Conservation (phyloP, 352 stramenopile genomes). For the Globisporangium recalcitrans region DNA sequence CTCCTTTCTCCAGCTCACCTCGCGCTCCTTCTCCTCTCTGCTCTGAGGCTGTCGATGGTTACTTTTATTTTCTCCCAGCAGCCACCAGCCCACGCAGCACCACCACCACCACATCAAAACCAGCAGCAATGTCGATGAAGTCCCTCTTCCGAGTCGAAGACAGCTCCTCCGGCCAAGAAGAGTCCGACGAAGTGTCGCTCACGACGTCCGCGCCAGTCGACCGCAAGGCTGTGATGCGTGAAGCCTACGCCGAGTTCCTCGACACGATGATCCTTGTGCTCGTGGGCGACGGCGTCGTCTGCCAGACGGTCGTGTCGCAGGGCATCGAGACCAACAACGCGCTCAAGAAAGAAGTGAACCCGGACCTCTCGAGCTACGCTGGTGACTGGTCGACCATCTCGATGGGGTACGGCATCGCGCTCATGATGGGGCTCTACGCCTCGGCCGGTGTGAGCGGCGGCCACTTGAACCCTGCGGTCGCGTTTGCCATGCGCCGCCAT, state of each 20-base stretch:
- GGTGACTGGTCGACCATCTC: conserved; percentile 70
- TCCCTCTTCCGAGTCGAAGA: conserved; percentile 29
- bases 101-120: not conserved
- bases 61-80: not conserved
- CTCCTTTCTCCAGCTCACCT: not conserved
- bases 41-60: not conserved
- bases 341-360: conserved; percentile 39
- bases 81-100: not conserved
- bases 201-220: conserved; percentile 41
- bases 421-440: conserved; percentile 66
- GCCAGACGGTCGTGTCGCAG: conserved; percentile 57
- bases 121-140: conserved; percentile 23
- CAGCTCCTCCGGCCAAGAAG: conserved; percentile 17
- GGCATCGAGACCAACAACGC: conserved; percentile 51
- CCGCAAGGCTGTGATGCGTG: conserved; percentile 21
- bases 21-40: not conserved
- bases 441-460: conserved; percentile 62
- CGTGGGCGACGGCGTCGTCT: conserved; percentile 48
- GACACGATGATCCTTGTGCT: conserved; percentile 61
- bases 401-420: conserved; percentile 60
- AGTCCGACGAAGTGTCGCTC: conserved; percentile 45
- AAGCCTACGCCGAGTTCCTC: conserved; percentile 44
- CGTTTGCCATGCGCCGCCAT: conserved; percentile 59
- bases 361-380: conserved; percentile 44
- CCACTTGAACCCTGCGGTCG: conserved; percentile 68